Evolutionary conservation across 768 basidiomycete species (phyloP).

Genomic region (Psilocybe cubensis): DNA sequence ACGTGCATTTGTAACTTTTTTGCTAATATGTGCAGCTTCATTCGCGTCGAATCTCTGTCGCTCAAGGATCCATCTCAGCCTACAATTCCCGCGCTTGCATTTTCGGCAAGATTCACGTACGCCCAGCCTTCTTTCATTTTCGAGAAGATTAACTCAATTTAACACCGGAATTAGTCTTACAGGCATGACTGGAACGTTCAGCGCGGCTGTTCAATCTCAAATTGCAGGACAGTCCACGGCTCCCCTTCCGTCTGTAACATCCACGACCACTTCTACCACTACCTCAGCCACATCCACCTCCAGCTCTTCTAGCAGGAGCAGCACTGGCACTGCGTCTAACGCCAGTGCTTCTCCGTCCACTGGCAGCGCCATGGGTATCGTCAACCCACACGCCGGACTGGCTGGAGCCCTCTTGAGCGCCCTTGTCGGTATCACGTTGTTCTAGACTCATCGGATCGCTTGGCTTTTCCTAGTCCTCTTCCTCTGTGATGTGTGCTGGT

Average conservation of each 20-base stretch:
- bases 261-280: constrained; percentile 24
- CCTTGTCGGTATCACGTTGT: constrained; percentile 36
- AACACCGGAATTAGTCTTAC: constrained; percentile 42
- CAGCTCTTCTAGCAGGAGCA: constrained; percentile 15
- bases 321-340: constrained; percentile 14
- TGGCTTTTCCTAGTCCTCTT: not conserved
- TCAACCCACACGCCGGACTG: constrained; percentile 31
- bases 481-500: too few species aligned
- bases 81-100: constrained; percentile 63
- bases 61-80: constrained; percentile 53
- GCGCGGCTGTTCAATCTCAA: constrained; percentile 49
- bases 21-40: constrained; percentile 52
- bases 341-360: not conserved
- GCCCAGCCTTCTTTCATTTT: constrained; percentile 26
- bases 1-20: not conserved
- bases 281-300: constrained; percentile 15
- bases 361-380: constrained; percentile 24
- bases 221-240: constrained; percentile 63
- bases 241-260: constrained; percentile 40
- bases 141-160: not conserved
- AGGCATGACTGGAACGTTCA: constrained; percentile 76
- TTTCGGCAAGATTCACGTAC: constrained; percentile 78
- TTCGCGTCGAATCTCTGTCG: constrained; percentile 66
- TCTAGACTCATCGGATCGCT: constrained; percentile 28
- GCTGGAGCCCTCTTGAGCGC: constrained; percentile 35